Percentiles rank a stretch among this genome's conserved stretches.
These are phyloP conservation scores for Amanita brunnescens DNA, from an alignment of 768 basidiomycete species.

Conservation along the genomic window DNA sequence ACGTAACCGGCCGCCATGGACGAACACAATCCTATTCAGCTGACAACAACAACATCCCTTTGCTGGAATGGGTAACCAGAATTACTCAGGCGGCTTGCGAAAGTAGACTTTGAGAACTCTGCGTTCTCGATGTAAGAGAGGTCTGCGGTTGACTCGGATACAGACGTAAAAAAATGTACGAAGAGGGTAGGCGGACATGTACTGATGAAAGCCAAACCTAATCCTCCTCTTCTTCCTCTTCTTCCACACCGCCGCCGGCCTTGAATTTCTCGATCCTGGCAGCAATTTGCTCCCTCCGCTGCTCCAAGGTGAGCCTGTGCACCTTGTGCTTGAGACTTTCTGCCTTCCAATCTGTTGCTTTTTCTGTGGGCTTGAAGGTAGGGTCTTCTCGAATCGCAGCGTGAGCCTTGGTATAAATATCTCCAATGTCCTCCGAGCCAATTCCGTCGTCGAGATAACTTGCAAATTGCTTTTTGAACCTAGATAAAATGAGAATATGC, in stretches of 20 bases:
- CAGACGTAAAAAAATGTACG: not conserved
- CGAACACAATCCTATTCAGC: slow-evolving; percentile 31
- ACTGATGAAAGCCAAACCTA: slow-evolving; percentile 10
- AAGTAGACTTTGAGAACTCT: slow-evolving; percentile 4
- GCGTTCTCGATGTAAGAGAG: not conserved
- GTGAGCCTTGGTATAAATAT: slow-evolving; percentile 88
- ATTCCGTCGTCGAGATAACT: slow-evolving; percentile 92
- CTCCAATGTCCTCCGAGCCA: slow-evolving; percentile 95
- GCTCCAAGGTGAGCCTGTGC: slow-evolving; percentile 58
- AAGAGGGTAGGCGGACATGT: slow-evolving; percentile 9
- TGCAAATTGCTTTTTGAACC: slow-evolving; percentile 97
- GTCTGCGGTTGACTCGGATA: not conserved
- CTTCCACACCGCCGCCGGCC: slow-evolving; percentile 48
- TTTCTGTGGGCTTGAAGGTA: slow-evolving; percentile 80
- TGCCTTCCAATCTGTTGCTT: slow-evolving; percentile 85
- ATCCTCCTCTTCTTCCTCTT: slow-evolving; percentile 57
- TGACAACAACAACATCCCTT: not conserved
- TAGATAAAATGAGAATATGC: slow-evolving; percentile 17
- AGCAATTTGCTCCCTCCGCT: slow-evolving; percentile 76
- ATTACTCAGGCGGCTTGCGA: slow-evolving; percentile 31
- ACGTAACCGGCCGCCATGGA: slow-evolving; percentile 30
- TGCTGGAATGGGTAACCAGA: slow-evolving; percentile 44
- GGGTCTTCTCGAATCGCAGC: slow-evolving; percentile 96
- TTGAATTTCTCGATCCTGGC: slow-evolving; percentile 89
- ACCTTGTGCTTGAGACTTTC: slow-evolving; percentile 69